phyloP scores from a whole-genome alignment of 305 asterid genomes.

The Solanum aculeatissimum region DNA sequence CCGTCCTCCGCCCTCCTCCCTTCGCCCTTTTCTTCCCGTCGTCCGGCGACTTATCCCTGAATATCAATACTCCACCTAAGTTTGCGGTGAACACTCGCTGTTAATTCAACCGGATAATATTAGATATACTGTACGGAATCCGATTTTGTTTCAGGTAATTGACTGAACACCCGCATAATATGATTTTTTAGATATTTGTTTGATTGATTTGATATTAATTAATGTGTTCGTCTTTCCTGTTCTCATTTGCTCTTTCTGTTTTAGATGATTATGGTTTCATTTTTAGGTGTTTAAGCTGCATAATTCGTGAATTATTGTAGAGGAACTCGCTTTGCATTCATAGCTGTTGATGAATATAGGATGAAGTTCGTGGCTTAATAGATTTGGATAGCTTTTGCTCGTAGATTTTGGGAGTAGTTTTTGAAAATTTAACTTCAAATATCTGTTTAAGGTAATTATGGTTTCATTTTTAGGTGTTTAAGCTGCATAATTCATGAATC shows the following conservation, averaged over 20 bases:
- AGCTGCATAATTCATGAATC: not conserved
- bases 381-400: not conserved
- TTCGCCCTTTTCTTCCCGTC: not conserved
- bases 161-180: not conserved
- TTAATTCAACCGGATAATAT: not conserved
- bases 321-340: not conserved
- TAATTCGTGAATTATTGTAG: not conserved
- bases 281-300: not conserved
- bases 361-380: not conserved
- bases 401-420: no score
- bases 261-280: not conserved
- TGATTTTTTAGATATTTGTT: not conserved
- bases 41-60: not conserved
- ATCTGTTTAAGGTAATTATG: not conserved
- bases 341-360: not conserved
- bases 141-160: not conserved
- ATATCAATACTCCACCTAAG: not conserved
- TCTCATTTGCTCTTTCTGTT: not conserved
- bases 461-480: not conserved
- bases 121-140: not conserved
- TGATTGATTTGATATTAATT: not conserved
- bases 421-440: no score
- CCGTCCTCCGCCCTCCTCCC: not conserved
- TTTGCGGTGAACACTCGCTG: not conserved
- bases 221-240: not conserved